These are phyloP conservation scores for Phaeolepiota aurea DNA, from an alignment of 768 basidiomycete genomes.

Conservation along the genomic window DNA sequence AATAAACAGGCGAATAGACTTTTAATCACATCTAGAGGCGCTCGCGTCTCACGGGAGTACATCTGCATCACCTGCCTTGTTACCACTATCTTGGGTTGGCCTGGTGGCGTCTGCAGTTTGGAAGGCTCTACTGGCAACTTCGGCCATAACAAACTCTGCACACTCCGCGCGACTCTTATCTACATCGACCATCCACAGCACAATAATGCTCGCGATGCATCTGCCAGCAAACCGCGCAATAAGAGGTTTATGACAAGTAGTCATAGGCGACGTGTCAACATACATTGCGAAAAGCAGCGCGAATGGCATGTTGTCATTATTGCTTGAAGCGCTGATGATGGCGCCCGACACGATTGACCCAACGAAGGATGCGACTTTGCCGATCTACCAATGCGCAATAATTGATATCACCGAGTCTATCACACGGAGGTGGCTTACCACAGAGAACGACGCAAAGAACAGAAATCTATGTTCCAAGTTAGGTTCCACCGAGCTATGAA, in stretches of 20 bases:
- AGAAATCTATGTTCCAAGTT: constrained; percentile 39
- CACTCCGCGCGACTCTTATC: constrained; percentile 59
- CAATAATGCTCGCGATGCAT: constrained; percentile 43
- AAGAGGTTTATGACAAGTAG: too few relatives aligned
- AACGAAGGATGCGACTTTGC: constrained; percentile 72
- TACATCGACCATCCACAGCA: constrained; percentile 57
- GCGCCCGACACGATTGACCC: constrained; percentile 70
- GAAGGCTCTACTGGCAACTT: constrained; percentile 23
- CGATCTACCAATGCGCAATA: constrained; percentile 33
- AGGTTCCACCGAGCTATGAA: not conserved
- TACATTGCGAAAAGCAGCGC: constrained; percentile 65
- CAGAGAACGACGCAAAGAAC: constrained; percentile 69
- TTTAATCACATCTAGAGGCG: too few relatives aligned
- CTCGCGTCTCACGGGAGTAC: too few relatives aligned
- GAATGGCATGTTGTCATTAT: constrained; percentile 73
- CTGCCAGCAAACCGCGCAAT: constrained; percentile 18
- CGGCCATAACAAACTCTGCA: constrained; percentile 50
- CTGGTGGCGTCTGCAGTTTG: constrained; percentile 1
- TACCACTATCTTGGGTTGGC: too few relatives aligned
- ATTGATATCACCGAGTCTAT: not conserved
- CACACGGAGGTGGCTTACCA: constrained; percentile 28
- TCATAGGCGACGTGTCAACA: constrained; percentile 15
- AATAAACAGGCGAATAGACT: too few relatives aligned
- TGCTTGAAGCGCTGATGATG: constrained; percentile 57
- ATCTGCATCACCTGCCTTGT: too few relatives aligned